Evolutionary conservation across 495 filamentous ascomycete species (phyloP).

Genomic region (Friedmanniomyces simplex): DNA sequence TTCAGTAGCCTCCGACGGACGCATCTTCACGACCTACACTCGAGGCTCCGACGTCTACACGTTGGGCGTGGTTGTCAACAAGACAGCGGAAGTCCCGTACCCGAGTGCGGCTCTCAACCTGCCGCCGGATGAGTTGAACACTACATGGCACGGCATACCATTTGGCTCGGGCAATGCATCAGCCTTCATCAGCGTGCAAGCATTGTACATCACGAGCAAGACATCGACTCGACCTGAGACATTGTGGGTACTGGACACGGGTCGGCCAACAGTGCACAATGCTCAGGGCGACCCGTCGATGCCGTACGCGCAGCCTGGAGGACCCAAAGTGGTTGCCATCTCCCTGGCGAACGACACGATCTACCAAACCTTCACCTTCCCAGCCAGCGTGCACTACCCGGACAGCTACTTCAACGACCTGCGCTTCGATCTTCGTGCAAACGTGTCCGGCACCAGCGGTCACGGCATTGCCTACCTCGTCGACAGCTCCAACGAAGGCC

Average conservation of each 20-base stretch:
- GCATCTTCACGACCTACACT: constrained; percentile 36
- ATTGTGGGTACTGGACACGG: constrained; percentile 36
- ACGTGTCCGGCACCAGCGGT: constrained; percentile 27
- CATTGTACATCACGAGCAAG: constrained; percentile 29
- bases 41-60: constrained; percentile 30
- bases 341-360: constrained; percentile 32
- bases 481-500: constrained; percentile 35
- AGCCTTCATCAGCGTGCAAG: constrained; percentile 34
- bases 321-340: constrained; percentile 34
- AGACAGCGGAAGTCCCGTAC: constrained; percentile 31
- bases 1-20: constrained; percentile 30
- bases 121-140: constrained; percentile 26
- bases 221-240: constrained; percentile 25
- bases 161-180: constrained; percentile 30
- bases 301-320: constrained; percentile 33
- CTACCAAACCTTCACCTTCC: constrained; percentile 31
- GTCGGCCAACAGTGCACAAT: constrained; percentile 32
- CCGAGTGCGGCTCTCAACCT: constrained; percentile 29
- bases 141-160: constrained; percentile 24
- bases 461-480: constrained; percentile 34
- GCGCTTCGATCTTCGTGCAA: constrained; percentile 34
- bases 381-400: constrained; percentile 29
- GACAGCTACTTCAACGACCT: constrained; percentile 37
- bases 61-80: constrained; percentile 30
- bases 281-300: constrained; percentile 27